Conservation (phyloP, 148 eudicot genomes). For the Vaccinium darrowii region DNA sequence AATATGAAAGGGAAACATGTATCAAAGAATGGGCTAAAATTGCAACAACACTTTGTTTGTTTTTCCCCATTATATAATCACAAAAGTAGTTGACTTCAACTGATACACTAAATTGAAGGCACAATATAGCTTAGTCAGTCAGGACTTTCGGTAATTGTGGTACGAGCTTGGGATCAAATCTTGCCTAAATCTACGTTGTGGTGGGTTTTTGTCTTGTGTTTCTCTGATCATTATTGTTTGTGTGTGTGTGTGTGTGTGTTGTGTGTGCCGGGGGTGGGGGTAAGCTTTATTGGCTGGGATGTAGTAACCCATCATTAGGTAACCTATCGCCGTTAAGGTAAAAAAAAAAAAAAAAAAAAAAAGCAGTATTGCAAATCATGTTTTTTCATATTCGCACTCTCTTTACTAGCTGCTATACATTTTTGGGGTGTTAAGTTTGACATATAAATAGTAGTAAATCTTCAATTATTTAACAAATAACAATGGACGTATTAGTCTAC, state of each 20-base stretch:
- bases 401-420: neutral
- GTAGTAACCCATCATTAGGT: neutral
- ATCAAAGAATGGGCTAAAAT: neutral
- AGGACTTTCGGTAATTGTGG: neutral
- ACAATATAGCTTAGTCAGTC: neutral
- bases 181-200: neutral
- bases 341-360: neutral
- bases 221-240: neutral
- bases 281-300: neutral
- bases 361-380: neutral
- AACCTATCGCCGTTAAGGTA: neutral
- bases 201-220: neutral
- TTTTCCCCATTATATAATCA: neutral
- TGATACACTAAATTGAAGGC: neutral
- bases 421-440: neutral
- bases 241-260: neutral
- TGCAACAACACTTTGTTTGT: neutral
- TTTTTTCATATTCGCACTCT: neutral
- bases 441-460: neutral
- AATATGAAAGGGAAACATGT: neutral
- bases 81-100: neutral
- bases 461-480: neutral
- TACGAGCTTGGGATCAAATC: neutral
- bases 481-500: neutral
- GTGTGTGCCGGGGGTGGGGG: neutral